These are phyloP conservation scores for Colletotrichum sp. DNA, from an alignment of 2,329 filamentous ascomycete species.

Conservation along the genomic window DNA sequence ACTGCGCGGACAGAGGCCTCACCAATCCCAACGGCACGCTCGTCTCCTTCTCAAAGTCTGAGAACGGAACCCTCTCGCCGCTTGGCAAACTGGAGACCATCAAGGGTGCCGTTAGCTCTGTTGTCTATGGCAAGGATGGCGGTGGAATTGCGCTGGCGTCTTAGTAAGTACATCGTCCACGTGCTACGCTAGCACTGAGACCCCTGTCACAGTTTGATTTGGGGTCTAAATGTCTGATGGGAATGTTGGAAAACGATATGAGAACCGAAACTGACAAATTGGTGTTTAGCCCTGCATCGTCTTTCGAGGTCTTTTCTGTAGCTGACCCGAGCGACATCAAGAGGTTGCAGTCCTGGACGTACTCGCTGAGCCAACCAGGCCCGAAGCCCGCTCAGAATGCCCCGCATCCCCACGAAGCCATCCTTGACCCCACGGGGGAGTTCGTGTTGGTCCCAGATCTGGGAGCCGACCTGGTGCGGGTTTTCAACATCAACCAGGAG, in stretches of 20 bases:
- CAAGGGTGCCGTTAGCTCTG: slow-evolving; percentile 21
- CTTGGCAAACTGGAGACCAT: slow-evolving; percentile 18
- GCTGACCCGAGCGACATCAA: slow-evolving; percentile 18
- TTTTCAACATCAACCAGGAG: slow-evolving; percentile 12
- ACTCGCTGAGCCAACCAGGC: slow-evolving; percentile 40
- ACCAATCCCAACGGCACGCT: slow-evolving; percentile 14
- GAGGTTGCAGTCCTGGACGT: slow-evolving; percentile 30
- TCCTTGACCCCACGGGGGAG: slow-evolving; percentile 21
- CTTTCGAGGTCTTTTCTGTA: slow-evolving; percentile 15
- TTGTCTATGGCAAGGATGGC: slow-evolving; percentile 16
- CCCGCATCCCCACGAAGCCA: slow-evolving; percentile 19
- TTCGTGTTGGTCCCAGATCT: slow-evolving; percentile 16
- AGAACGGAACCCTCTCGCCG: slow-evolving; percentile 4
- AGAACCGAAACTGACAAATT: not conserved
- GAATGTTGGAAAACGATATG: not conserved
- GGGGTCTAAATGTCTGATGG: not conserved
- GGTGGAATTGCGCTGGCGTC: slow-evolving; percentile 22
- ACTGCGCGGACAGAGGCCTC: slow-evolving; percentile 16
- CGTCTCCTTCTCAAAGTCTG: slow-evolving; percentile 17
- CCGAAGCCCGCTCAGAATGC: slow-evolving; percentile 40
- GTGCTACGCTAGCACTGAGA: not conserved
- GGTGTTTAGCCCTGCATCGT: not conserved
- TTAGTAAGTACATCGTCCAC: slow-evolving; percentile 18
- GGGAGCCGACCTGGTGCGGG: slow-evolving; percentile 17
- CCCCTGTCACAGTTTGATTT: not conserved